Evolutionary conservation across 257 asterid genomes (phyloP).

Genomic region (Nemophila menziesii): DNA sequence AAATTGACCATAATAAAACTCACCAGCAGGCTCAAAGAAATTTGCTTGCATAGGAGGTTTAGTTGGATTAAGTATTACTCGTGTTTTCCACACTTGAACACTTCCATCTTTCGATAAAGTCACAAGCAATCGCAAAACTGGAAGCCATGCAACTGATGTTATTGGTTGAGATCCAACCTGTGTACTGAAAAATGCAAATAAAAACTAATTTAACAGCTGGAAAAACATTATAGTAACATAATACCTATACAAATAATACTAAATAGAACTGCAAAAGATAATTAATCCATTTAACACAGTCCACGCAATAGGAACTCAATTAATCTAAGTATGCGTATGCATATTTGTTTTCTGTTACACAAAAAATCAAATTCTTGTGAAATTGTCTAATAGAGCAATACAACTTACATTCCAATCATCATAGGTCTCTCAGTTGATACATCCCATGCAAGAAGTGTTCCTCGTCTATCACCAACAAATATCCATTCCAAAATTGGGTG

Average conservation of each 20-base stretch:
- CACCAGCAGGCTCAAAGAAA: constrained; percentile 96
- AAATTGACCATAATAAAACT: constrained; percentile 26
- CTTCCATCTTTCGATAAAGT: constrained; percentile 94
- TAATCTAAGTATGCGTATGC: too few species aligned
- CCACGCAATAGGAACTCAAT: neutral
- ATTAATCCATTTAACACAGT: neutral
- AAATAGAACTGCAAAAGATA: constrained; percentile 8
- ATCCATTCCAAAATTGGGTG: constrained; percentile 97
- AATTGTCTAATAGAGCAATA: constrained; percentile 1
- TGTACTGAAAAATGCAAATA: constrained; percentile 53
- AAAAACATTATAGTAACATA: constrained; percentile 7
- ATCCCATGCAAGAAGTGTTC: constrained; percentile 99
- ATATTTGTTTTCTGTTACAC: too few species aligned
- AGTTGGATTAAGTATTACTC: constrained; percentile 70
- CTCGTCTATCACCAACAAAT: constrained; percentile 96
- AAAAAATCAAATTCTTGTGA: too few species aligned
- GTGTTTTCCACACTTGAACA: constrained; percentile 95
- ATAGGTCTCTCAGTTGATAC: constrained; percentile 96
- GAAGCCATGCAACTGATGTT: constrained; percentile 85
- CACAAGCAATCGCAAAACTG: constrained; percentile 72
- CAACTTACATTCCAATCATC: constrained; percentile 97
- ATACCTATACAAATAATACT: constrained; percentile 6
- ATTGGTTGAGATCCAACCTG: constrained; percentile 99
- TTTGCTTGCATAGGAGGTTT: constrained; percentile 88
- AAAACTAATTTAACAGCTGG: constrained; percentile 12